Evolutionary conservation across 305 asterid genomes (phyloP), one percentile per base, ranked within the genome.

Genomic region (Coffea humblotiana): DNA sequence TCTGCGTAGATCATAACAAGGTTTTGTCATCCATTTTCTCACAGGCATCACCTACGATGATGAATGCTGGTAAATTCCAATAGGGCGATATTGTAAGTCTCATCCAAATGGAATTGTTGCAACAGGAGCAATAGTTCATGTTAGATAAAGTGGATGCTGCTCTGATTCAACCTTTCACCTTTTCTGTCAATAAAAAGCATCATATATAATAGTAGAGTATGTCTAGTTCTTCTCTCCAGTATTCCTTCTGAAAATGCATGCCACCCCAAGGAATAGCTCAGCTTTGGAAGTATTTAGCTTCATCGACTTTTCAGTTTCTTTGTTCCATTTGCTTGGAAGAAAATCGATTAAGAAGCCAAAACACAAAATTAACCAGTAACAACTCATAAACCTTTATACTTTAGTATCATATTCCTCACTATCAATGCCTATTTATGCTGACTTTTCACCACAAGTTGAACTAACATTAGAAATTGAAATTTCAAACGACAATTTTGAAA

Each of bases 21-120:
- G 16, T 48, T 21, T 10, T 19, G 8, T 32, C 48, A 0, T 66
- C 25, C 23, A 19, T 29, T 68, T 60, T 18, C n/a, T 58, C n/a
- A 12, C 79, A 81, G 84, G 77, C 80, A 81, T 76, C 84, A 81
- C 73, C 77, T 81, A 15, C 79, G 80, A 19, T 81, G 80, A 76
- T 56, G 2, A 69, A 69, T 52, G 54, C 48, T 18, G 8, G 19
- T 25, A n/a, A 27, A 51, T 2, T 29, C 52, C 75, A 78, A 68
- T 66, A 12, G 40, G 40, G 21, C 40, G 60, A 69, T 12, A 16
- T 29, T 10, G 35, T 19, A 8, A 32, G 18, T 52, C 69, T 60
- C 69, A 7, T 4, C 14, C 48, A n/a, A 43, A n/a, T 35, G 69
- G 35, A 23, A 32, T 21, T 56, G 69, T 78, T 78, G 23, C 32